Conservation (phyloP, 306 rosid genomes). For the Leucaena leucocephala region DNA sequence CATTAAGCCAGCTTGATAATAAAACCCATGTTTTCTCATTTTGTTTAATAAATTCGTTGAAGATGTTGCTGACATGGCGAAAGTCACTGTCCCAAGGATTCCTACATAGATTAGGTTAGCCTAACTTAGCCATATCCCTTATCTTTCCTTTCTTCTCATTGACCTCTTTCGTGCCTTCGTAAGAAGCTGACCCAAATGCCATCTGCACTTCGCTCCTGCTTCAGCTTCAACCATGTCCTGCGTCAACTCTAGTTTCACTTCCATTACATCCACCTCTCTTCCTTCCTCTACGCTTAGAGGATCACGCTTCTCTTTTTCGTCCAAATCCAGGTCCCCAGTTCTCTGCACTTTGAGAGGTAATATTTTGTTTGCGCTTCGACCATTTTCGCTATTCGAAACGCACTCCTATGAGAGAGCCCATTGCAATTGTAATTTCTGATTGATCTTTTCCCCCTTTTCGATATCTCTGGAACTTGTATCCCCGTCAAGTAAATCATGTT, state of each 20-base stretch:
- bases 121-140: constrained; percentile 6
- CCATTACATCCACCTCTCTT: constrained; percentile 47
- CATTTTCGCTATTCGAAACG: not conserved
- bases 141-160: constrained; percentile 12
- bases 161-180: not conserved
- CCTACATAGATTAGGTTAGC: constrained; percentile 1
- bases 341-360: constrained; percentile 72
- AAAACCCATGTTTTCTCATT: too few relatives aligned
- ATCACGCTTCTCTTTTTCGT: constrained; percentile 39
- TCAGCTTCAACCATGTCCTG: constrained; percentile 52
- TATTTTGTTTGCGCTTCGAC: not conserved
- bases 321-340: constrained; percentile 45
- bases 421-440: not conserved
- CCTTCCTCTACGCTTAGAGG: constrained; percentile 42
- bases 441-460: not conserved
- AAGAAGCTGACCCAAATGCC: constrained; percentile 3
- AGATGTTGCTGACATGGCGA: constrained; percentile 38
- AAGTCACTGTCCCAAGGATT: constrained; percentile 18
- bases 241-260: constrained; percentile 43
- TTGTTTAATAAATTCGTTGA: not conserved
- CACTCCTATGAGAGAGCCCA: not conserved
- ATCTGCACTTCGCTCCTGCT: not conserved
- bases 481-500: not conserved
- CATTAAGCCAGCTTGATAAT: too few relatives aligned
- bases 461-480: not conserved